phyloP scores from a whole-genome alignment of 345 rosid species.

The Salix koriyanagi region DNA sequence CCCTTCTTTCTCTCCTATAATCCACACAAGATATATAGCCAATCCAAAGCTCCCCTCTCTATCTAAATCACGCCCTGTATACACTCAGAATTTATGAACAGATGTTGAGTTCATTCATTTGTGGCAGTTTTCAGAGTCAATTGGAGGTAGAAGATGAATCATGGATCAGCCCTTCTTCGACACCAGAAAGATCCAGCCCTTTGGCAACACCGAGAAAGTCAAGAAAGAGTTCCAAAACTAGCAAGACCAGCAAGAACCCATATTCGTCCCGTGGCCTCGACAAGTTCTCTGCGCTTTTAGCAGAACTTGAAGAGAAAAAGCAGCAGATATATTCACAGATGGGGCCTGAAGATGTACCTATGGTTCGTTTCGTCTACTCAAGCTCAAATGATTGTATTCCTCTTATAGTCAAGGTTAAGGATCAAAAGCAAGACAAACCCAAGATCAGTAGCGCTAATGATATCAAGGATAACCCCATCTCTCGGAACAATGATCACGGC shows the following conservation, averaged over 20 bases:
- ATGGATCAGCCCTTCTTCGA: slow-evolving; percentile 12
- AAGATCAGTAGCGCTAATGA: slow-evolving; percentile 6
- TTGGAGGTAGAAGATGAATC: slow-evolving; percentile 21
- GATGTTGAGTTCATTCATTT: slow-evolving; percentile 36
- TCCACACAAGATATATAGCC: not conserved
- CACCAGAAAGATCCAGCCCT: slow-evolving; percentile 12
- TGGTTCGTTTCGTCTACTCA: slow-evolving; percentile 52
- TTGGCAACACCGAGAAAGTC: slow-evolving; percentile 36
- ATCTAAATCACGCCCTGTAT: not conserved
- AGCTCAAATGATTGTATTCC: slow-evolving; percentile 47
- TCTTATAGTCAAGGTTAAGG: slow-evolving; percentile 47
- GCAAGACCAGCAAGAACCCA: slow-evolving; percentile 51
- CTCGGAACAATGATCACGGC: not conserved
- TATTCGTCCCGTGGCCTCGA: slow-evolving; percentile 67
- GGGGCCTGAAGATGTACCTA: slow-evolving; percentile 39
- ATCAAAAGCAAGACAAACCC: slow-evolving; percentile 23
- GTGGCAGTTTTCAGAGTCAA: slow-evolving; percentile 32
- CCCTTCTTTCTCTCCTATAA: not conserved
- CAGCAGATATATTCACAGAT: slow-evolving; percentile 48
- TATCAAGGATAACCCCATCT: slow-evolving; percentile 4
- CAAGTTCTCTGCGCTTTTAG: slow-evolving; percentile 60
- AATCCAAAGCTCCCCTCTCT: not conserved
- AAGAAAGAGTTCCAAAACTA: slow-evolving; percentile 25
- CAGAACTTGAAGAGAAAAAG: slow-evolving; percentile 55
- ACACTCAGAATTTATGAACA: not conserved